Evolutionary conservation across 2,329 filamentous ascomycete species (phyloP), one percentile per base, ranked within the genome.

Genomic region (Sporothrix brasiliensis): DNA sequence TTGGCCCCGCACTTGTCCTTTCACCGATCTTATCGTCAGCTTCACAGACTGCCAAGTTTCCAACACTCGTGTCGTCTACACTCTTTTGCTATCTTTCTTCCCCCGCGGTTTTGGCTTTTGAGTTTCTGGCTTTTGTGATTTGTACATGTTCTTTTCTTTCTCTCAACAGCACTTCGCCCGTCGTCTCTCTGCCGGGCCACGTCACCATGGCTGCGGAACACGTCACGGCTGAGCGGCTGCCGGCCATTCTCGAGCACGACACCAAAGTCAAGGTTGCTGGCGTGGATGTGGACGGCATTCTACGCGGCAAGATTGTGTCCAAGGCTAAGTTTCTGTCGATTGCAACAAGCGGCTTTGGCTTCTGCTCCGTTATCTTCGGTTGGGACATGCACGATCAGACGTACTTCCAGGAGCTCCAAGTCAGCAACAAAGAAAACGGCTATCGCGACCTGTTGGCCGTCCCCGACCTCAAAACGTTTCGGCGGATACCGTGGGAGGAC

Each of bases 311-410:
- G 82, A 86, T 97, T 73, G 89, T 97, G 81, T 92, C 92, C 76
- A 97, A 97, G 85, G 91, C 90, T 78, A 97, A 97, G 82, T 97
- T 97, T 80, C 83, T 97, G 50, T 92, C 91, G 41, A 87, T 97
- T 68, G 90, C 90, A n/a, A 81, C 87, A 54, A 86, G 88, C 58
- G 94, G 93, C 67, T 97, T 97, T 76, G 94, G 93, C 69, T 97
- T 97, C 84, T 97, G 94, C 83, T 95, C 92, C 24, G 93, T 97
- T 75, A 89, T 97, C 74, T 97, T 97, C 77, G 93, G 94, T 78
- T 97, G 94, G 94, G 93, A 97, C 80, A 97, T 97, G 92, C 93
- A 97, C 80, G 94, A 97, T 77, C 86, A 89, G 82, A 96, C 92
- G 13, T 97, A 97, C 80, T 90, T 92, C 79, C 88, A 86, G 75